Base-by-base conservation (phyloP, 768 basidiomycete species). In the Kwoniella sp. region DNA sequence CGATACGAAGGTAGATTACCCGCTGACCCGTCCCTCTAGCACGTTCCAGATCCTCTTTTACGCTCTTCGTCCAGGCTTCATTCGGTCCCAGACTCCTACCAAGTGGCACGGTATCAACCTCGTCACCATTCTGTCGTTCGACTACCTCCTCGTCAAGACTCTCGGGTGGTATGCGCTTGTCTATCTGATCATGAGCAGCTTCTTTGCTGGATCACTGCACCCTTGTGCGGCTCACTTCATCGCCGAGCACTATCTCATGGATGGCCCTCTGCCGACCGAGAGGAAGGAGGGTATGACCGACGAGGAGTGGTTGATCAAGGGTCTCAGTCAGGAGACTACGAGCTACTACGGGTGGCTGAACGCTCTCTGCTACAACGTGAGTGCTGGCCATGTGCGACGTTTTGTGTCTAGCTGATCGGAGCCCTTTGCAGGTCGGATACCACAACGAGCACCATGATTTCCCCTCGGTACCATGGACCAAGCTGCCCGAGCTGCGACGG, bases 401-500 rank as follows among this genome's bases (percentile, higher is more conserved):
- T 38, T 33, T 4, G 6, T 17, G 19, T 12, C 20, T n/a, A n/a
- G n/a, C n/a, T n/a, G n/a, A 19, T 15, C 23, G 40, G 49, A 20
- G n/a, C 7, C 17, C 37, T n/a, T 29, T 23, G 28, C 59, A 90
- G 88, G 89, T 96, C 61, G 95, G 95, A 32, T 98, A 96, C 71
- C 95, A 99, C 73, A 96, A 99, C 74, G 95, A 98, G 67, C 95
- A 99, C 75, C 95, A 99, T 76, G 95, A 99, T 76, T 98, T 99
- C 76, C 92, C 95, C 7, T 90, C 90, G 11, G 76, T 99, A 0
- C 81, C 95, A 1, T 99, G 95, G 95, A 96, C 92, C 15, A 83
- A 87, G 20, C 80, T 98, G 0, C 88, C 91, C 1, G 81, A 82
- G 5, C 82, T 99, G 19, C 83, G 84, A 26, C 79, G 80, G 2